Evolutionary conservation across 768 basidiomycete genomes (phyloP).

Genomic region (Naganishia friedmannii): DNA sequence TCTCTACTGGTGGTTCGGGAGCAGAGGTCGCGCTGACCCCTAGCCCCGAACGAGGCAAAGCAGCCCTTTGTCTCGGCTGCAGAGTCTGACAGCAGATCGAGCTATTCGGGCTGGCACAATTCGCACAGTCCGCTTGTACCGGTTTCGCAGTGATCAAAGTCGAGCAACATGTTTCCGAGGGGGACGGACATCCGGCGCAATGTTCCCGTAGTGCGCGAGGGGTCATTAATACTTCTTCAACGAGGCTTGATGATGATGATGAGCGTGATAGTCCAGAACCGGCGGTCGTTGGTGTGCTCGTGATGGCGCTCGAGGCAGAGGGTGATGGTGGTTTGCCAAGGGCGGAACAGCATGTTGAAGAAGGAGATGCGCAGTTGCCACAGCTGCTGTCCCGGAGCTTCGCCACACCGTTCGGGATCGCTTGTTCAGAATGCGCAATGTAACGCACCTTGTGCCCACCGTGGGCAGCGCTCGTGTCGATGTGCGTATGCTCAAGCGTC

Average conservation of each 20-base stretch:
- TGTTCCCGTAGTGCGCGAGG: slow-evolving; percentile 13
- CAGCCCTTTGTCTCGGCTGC: slow-evolving; percentile 14
- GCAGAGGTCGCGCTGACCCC: neutral
- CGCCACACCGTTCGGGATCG: slow-evolving; percentile 5
- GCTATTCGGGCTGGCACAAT: slow-evolving; percentile 15
- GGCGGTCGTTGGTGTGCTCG: neutral
- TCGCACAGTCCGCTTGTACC: slow-evolving; percentile 8
- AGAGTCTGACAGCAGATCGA: slow-evolving; percentile 21
- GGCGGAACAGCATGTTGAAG: slow-evolving; percentile 9
- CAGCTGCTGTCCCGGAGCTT: slow-evolving; percentile 11
- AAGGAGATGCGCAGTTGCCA: slow-evolving; percentile 26
- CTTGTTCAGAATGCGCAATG: slow-evolving; percentile 16
- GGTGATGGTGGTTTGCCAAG: slow-evolving; percentile 15
- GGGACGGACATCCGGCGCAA: slow-evolving; percentile 20
- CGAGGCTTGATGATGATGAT: slow-evolving; percentile 6
- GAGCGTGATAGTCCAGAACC: slow-evolving; percentile 9
- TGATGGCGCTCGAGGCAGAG: neutral
- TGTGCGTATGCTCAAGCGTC: slow-evolving; percentile 9
- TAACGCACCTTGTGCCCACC: slow-evolving; percentile 10
- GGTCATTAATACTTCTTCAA: slow-evolving; percentile 1
- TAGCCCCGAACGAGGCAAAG: neutral
- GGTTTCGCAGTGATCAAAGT: slow-evolving; percentile 11
- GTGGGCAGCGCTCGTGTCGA: neutral
- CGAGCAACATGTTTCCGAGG: slow-evolving; percentile 28
- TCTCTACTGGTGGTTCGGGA: neutral